Evolutionary conservation across 306 rosid species (phyloP).

Genomic region (Fagus crenata): DNA sequence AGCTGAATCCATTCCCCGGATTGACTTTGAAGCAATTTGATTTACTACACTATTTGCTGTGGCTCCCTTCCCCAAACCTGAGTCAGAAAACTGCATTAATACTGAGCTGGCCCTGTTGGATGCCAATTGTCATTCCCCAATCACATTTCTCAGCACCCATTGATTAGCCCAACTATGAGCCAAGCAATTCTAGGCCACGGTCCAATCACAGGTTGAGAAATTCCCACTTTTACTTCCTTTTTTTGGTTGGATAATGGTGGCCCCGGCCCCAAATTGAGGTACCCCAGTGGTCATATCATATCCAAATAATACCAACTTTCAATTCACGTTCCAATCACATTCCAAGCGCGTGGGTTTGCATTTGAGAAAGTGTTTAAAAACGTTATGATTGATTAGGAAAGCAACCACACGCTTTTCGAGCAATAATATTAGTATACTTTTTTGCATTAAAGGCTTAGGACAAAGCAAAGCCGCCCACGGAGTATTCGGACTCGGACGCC

Average conservation of each 20-base stretch:
- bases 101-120: too few species aligned
- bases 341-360: neutral
- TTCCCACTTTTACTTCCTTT: neutral
- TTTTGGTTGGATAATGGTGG: neutral
- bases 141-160: too few species aligned
- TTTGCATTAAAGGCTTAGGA: constrained; percentile 20
- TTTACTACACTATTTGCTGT: too few species aligned
- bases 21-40: too few species aligned
- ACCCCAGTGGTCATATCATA: neutral
- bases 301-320: neutral
- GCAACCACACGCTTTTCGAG: neutral
- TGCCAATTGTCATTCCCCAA: too few species aligned
- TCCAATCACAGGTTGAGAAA: neutral
- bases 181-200: neutral
- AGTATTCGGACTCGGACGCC: constrained; percentile 10
- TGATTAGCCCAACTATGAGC: too few species aligned
- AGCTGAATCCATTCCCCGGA: too few species aligned
- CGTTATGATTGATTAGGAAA: neutral
- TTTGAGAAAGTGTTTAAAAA: neutral
- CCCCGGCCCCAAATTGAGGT: neutral
- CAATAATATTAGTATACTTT: neutral
- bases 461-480: constrained; percentile 43
- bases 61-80: too few species aligned
- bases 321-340: neutral
- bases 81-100: too few species aligned